These are phyloP conservation scores for Penicillium cataractarum DNA, from an alignment of 495 filamentous ascomycete species.

Conservation along the genomic window DNA sequence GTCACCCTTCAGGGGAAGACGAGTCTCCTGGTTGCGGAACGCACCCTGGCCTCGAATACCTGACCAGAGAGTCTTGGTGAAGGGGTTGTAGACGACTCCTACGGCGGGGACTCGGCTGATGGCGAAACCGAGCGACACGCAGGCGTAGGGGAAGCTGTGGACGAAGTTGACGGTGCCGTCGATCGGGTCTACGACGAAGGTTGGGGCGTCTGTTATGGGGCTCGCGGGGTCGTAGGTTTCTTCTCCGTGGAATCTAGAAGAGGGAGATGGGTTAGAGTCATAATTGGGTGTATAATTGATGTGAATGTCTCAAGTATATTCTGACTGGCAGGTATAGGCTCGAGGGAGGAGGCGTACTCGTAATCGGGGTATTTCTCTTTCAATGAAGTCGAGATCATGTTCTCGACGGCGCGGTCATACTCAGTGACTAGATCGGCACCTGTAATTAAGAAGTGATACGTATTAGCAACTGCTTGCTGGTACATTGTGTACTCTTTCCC, in stretches of 20 bases:
- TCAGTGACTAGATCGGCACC: constrained; percentile 86
- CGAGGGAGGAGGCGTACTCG: constrained; percentile 36
- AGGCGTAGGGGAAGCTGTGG: constrained; percentile 77
- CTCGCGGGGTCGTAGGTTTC: constrained; percentile 77
- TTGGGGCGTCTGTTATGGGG: constrained; percentile 68
- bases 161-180: constrained; percentile 92
- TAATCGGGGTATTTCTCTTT: constrained; percentile 66
- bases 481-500: neutral
- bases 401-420: constrained; percentile 82
- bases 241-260: constrained; percentile 73
- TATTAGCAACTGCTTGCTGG: neutral
- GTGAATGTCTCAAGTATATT: neutral
- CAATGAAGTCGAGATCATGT: constrained; percentile 68
- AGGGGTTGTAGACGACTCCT: constrained; percentile 87
- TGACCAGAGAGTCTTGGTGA: constrained; percentile 66
- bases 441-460: constrained; percentile 27
- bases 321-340: neutral
- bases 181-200: constrained; percentile 88
- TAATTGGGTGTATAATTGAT: neutral
- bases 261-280: constrained; percentile 9
- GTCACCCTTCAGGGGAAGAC: constrained; percentile 57
- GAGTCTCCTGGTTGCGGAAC: constrained; percentile 56
- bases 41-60: constrained; percentile 72
- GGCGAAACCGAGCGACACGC: constrained; percentile 80
- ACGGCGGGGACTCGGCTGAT: constrained; percentile 64